Percentiles rank a stretch among this genome's conserved stretches.
These are phyloP conservation scores for Sesbania bispinosa DNA, from an alignment of 306 rosid genomes.

Conservation along the genomic window DNA sequence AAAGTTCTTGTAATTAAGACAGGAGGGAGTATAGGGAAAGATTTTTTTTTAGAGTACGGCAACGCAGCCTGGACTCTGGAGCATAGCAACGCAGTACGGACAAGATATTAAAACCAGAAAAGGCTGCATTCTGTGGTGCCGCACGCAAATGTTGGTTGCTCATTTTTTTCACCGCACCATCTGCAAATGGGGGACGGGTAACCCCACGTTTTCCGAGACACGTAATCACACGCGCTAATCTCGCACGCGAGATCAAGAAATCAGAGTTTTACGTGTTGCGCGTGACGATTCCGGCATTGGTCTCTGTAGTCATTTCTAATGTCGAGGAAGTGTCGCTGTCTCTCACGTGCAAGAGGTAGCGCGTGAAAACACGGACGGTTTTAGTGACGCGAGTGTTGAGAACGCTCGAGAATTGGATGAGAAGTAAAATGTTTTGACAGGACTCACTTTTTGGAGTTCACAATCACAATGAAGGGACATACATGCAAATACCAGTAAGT, in stretches of 20 bases:
- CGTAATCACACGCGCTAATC: not conserved
- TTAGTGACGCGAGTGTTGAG: not conserved
- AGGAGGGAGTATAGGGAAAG: no score
- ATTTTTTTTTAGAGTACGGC: no score
- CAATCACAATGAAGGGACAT: no score
- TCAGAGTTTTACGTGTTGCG: not conserved
- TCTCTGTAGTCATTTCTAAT: not conserved
- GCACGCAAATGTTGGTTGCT: not conserved
- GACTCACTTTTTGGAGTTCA: not conserved
- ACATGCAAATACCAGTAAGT: no score
- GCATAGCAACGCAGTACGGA: no score
- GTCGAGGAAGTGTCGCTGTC: conserved; percentile 15
- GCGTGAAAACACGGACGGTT: conserved; percentile 9
- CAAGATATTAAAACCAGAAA: no score
- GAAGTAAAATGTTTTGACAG: not conserved
- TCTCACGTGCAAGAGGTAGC: not conserved
- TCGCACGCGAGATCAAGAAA: not conserved
- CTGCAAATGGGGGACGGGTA: not conserved
- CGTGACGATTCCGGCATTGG: not conserved
- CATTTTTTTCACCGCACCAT: not conserved
- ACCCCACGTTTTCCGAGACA: not conserved
- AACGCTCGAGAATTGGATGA: not conserved
- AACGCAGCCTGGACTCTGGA: no score
- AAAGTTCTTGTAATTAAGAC: no score
- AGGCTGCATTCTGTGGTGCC: no score